phyloP scores from a whole-genome alignment of 2,329 filamentous ascomycete genomes.

The Fusarium tanahbumbuense region DNA sequence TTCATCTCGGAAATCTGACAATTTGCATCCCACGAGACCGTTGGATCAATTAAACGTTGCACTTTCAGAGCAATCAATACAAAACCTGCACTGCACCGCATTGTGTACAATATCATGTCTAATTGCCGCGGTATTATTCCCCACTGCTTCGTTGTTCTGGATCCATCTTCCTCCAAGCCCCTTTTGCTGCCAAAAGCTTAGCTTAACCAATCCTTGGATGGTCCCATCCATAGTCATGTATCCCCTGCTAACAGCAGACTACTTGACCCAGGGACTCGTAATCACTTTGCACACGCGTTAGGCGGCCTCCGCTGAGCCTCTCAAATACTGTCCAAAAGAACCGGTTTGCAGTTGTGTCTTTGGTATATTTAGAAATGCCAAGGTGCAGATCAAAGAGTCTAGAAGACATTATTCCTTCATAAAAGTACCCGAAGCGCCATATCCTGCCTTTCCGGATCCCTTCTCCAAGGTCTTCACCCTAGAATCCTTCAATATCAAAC shows the following conservation, averaged over 20 bases:
- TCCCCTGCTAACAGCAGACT: conserved; percentile 20
- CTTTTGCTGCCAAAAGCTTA: conserved; percentile 35
- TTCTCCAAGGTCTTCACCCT: conserved; percentile 11
- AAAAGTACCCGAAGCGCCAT: conserved; percentile 32
- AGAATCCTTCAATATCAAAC: conserved; percentile 22
- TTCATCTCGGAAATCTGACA: conserved; percentile 3
- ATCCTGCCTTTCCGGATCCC: conserved; percentile 8
- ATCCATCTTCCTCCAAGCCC: conserved; percentile 20
- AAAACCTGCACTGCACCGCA: conserved; percentile 17
- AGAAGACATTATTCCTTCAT: conserved; percentile 27
- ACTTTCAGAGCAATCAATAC: conserved; percentile 22
- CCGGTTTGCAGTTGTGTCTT: conserved; percentile 1
- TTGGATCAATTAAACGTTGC: conserved; percentile 8
- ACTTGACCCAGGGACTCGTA: conserved; percentile 32
- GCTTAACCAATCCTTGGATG: conserved; percentile 11
- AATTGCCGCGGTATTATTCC: conserved; percentile 6
- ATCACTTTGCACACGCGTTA: conserved; percentile 30
- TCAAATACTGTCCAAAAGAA: conserved; percentile 3
- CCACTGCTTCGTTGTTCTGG: conserved; percentile 15
- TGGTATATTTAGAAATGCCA: conserved; percentile 41
- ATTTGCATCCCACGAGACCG: background rate
- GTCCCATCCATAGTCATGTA: conserved; percentile 10
- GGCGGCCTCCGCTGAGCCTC: conserved; percentile 40
- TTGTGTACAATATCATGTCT: background rate
- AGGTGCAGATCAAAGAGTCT: conserved; percentile 33